A percentile compares a stretch with the other conserved stretches of the same genome.
Evolutionary conservation across 371 early-diverging fungal species (phyloP).

Genomic region (Mortierella sp.): DNA sequence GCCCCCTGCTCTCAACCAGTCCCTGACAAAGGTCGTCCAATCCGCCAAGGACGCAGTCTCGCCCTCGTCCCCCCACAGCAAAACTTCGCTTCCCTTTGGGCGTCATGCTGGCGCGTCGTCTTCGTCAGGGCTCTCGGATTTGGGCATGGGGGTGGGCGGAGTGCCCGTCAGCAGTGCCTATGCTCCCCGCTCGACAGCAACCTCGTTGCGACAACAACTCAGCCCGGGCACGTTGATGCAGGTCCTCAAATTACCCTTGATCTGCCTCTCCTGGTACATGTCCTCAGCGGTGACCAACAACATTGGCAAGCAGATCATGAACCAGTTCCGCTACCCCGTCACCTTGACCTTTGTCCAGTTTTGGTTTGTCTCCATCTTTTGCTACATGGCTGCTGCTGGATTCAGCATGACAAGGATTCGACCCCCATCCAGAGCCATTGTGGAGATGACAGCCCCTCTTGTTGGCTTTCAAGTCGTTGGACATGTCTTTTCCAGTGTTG

Average conservation of each 20-base stretch:
- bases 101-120: conserved; percentile 13
- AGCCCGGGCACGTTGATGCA: conserved; percentile 16
- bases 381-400: conserved; percentile 61
- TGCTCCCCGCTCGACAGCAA: conserved; percentile 28
- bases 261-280: conserved; percentile 83
- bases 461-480: conserved; percentile 84
- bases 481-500: conserved; percentile 84
- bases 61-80: conserved; percentile 28
- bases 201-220: conserved; percentile 10
- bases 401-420: conserved; percentile 64
- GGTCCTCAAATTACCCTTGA: conserved; percentile 58
- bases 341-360: conserved; percentile 88
- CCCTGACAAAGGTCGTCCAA: conserved; percentile 48
- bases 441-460: conserved; percentile 77
- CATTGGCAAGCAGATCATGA: conserved; percentile 84
- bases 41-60: conserved; percentile 42
- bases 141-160: conserved; percentile 2
- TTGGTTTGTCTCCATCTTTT: conserved; percentile 75
- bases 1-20: conserved; percentile 38
- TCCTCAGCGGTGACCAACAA: conserved; percentile 88
- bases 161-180: conserved; percentile 26
- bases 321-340: conserved; percentile 79
- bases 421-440: conserved; percentile 65
- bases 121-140: conserved; percentile 2
- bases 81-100: conserved; percentile 13